Base-by-base conservation (phyloP, 768 basidiomycete species). In the Udeniomyces megalosporus region DNA sequence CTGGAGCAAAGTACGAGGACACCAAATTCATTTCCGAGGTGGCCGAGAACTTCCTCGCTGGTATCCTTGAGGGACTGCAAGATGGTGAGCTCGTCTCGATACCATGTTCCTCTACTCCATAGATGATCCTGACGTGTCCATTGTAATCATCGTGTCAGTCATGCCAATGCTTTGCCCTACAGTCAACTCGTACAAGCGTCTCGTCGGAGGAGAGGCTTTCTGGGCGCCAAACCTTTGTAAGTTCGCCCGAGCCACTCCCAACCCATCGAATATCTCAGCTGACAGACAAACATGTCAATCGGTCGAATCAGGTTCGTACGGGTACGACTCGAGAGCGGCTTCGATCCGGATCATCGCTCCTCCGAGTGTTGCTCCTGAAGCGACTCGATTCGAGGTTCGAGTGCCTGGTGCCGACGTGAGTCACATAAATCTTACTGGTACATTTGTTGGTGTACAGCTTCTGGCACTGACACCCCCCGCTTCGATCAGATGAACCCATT, bases 131-230 rank as follows among this genome's bases (percentile, higher is more conserved):
- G 48, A 50, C 3, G 44, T 28, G 22, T 11, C 58, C 12, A 32
- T n/a, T n/a, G n/a, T n/a, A n/a, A n/a, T n/a, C n/a, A n/a, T n/a
- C n/a, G n/a, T n/a, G n/a, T n/a, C 58, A 73, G 87, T 91, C 53
- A 82, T 91, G 81, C 89, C 89, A 8, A 78, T 84, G 80, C 85
- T 88, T 71, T 74, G 78, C 67, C 90, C 88, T 1, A 93, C 87
- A 0, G 84, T 95, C 74, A 93, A 93, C 69, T 91, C 93, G 8
- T 99, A 99, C 77, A 99, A 97, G 71, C 88, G 95, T 17, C 81
- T 99, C 8, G 84, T 88, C 22, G 91, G 87, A 22, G 91, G 91
- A 14, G 89, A 91, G 71, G 84, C 67, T 14, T 70, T 67, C 63
- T 70, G 67, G 70, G 70, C 70, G 2, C 71, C 71, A 1, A 65